Base-by-base conservation (phyloP, 129 eudicot genomes). In the Chrysanthemum seticuspe region DNA sequence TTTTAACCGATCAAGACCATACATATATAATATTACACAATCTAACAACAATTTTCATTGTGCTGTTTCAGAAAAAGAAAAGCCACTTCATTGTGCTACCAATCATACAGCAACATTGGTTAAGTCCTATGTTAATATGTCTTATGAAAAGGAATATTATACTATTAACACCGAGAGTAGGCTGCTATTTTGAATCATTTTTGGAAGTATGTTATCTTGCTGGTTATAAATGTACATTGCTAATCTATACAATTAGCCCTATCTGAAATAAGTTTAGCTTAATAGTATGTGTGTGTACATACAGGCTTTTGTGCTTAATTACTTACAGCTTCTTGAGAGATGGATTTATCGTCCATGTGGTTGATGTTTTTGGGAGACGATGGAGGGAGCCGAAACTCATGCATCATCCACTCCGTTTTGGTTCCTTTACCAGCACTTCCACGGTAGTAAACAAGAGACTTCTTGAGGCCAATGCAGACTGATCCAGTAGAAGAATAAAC, bases 331-430 rank as follows among this genome's bases (percentile, higher is more conserved):
- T 91, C 95, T 77, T 74, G 95, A 19, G 79, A 29, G 60, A 44
- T 70, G 15, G 80, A 68, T 79, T 69, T n/a, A 36, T 49, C 77
- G 47, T 53, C 61, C 44, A 57, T 34, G 47, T 71, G 82, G 18
- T 72, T 68, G 64, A 55, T 29, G 15, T 23, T 62, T 27, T 62
- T 62, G 67, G 71, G 58, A 67, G 62, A 31, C 54, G 76, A 9
- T 21, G 72, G 83, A 15, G 96, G 96, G 65, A 89, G 92, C 31
- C 96, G 89, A 48, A 89, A 89, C 66, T 89, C 96, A 27, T 89
- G 96, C 96, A 89, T 89, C 96, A 89, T 89, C 96, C 96, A 89
- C 47, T 89, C 96, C 25, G 96, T 89, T 80, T 89, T 89, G 72
- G 96, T 82, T 25, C 96, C 92, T 82, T 89, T 89, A 8, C 96